These are phyloP conservation scores for Trypanosoma grayi DNA, from an alignment of 208 protist genomes.

Conservation along the genomic window DNA sequence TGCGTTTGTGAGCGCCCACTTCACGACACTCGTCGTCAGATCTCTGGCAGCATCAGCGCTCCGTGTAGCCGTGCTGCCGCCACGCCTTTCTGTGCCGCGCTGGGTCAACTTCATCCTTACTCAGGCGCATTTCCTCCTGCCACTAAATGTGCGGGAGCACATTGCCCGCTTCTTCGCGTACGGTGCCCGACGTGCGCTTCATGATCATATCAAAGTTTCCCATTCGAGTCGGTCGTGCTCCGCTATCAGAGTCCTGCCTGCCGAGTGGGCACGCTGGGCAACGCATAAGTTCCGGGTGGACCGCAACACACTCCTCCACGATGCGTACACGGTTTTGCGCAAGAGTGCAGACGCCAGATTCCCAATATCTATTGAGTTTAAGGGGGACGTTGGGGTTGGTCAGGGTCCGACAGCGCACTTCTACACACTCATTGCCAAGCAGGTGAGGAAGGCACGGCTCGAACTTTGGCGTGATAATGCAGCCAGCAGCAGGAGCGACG, in stretches of 20 bases:
- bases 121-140: constrained; percentile 72
- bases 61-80: constrained; percentile 72
- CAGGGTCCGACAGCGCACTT: constrained; percentile 91
- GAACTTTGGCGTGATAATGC: constrained; percentile 54
- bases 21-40: constrained; percentile 54
- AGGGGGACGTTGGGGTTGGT: constrained; percentile 85
- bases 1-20: constrained; percentile 45
- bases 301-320: constrained; percentile 52
- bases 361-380: constrained; percentile 87
- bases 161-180: constrained; percentile 79
- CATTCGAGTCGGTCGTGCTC: constrained; percentile 45
- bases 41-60: constrained; percentile 74
- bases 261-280: constrained; percentile 65
- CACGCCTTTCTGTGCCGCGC: constrained; percentile 65
- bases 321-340: constrained; percentile 62
- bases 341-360: constrained; percentile 64
- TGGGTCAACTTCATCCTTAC: constrained; percentile 80
- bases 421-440: constrained; percentile 72
- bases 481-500: neutral
- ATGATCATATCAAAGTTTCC: constrained; percentile 54
- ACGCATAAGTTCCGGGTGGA: constrained; percentile 86
- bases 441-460: constrained; percentile 40
- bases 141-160: constrained; percentile 43
- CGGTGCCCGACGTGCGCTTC: constrained; percentile 68
- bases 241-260: constrained; percentile 33